These are phyloP conservation scores for Tylopilus felleus DNA, from an alignment of 768 basidiomycete species.

Conservation along the genomic window DNA sequence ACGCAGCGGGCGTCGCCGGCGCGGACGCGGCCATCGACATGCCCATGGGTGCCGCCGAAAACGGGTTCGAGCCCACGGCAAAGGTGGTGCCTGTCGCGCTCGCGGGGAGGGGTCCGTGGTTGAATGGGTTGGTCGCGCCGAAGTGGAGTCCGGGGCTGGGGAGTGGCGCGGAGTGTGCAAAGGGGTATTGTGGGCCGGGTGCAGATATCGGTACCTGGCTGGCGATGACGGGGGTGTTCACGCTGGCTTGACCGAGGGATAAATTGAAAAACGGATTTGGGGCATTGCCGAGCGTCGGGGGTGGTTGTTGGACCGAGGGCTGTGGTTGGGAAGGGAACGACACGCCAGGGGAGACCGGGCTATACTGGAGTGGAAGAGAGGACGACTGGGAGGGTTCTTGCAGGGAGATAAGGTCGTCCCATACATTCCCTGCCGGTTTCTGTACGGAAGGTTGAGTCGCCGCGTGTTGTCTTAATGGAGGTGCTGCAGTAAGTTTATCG, in stretches of 20 bases:
- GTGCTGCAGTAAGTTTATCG: slow-evolving; percentile 14
- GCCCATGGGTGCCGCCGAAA: slow-evolving; percentile 6
- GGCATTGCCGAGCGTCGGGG: not conserved
- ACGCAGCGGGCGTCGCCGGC: slow-evolving; percentile 4
- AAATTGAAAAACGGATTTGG: slow-evolving; percentile 23
- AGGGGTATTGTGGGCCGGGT: slow-evolving; percentile 2
- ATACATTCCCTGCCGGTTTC: slow-evolving; percentile 39
- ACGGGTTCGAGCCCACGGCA: slow-evolving; percentile 13
- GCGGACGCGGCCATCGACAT: slow-evolving; percentile 3
- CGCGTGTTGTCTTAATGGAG: slow-evolving; percentile 4
- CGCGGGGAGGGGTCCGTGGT: slow-evolving; percentile 1
- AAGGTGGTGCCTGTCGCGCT: not conserved
- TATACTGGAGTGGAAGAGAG: slow-evolving; percentile 48
- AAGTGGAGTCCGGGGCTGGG: slow-evolving; percentile 15
- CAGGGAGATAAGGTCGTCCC: slow-evolving; percentile 55
- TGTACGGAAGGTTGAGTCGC: slow-evolving; percentile 11
- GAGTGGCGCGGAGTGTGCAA: not conserved
- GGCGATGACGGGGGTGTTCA: not conserved
- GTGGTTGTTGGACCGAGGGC: slow-evolving; percentile 6
- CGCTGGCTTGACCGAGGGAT: slow-evolving; percentile 6
- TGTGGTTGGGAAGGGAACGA: slow-evolving; percentile 19
- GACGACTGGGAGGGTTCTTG: slow-evolving; percentile 37
- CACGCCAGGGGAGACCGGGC: not conserved
- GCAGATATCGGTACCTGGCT: slow-evolving; percentile 9
- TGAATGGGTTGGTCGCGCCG: slow-evolving; percentile 20